These are phyloP conservation scores for Candida orba DNA, from an alignment of 805 yeast genomes.

Conservation along the genomic window DNA sequence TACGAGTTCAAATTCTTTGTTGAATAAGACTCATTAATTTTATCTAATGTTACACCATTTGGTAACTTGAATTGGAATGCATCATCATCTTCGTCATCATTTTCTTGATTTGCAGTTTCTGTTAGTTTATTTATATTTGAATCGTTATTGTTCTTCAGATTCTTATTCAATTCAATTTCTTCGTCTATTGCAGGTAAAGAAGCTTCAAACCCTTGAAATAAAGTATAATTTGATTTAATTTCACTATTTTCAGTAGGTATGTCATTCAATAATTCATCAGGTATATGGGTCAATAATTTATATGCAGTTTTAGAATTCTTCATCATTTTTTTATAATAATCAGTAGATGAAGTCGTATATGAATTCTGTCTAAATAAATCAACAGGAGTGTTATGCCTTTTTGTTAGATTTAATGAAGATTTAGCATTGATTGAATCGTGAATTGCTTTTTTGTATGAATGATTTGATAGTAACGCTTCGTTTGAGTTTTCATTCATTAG, in stretches of 20 bases:
- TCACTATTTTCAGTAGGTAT: conserved; percentile 32
- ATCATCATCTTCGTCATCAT: conserved; percentile 11
- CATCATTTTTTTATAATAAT: conserved; percentile 31
- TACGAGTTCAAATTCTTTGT: conserved; percentile 30
- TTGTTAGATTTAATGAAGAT: conserved; percentile 26
- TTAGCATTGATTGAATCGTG: conserved; percentile 33
- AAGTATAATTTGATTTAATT: conserved; percentile 37
- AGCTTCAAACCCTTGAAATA: conserved; percentile 67
- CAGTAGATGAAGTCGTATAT: conserved; percentile 28
- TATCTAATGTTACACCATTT: conserved; percentile 33
- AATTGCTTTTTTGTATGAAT: conserved; percentile 39
- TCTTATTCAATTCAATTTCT: conserved; percentile 26
- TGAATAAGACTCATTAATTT: conserved; percentile 37
- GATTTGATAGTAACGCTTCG: conserved; percentile 31
- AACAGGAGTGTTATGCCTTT: conserved; percentile 23
- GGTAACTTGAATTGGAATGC: conserved; percentile 27
- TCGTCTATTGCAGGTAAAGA: conserved; percentile 45
- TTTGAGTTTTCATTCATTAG: conserved; percentile 27
- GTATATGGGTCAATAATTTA: conserved; percentile 44
- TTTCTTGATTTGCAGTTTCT: conserved; percentile 19
- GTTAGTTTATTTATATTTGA: conserved; percentile 15
- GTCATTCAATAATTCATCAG: conserved; percentile 53
- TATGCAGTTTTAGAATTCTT: conserved; percentile 33
- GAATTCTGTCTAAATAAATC: conserved; percentile 19
- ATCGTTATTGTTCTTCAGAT: conserved; percentile 16